Base-by-base conservation (phyloP, 164 flowering plant species). In the Cinnamomum chago region DNA sequence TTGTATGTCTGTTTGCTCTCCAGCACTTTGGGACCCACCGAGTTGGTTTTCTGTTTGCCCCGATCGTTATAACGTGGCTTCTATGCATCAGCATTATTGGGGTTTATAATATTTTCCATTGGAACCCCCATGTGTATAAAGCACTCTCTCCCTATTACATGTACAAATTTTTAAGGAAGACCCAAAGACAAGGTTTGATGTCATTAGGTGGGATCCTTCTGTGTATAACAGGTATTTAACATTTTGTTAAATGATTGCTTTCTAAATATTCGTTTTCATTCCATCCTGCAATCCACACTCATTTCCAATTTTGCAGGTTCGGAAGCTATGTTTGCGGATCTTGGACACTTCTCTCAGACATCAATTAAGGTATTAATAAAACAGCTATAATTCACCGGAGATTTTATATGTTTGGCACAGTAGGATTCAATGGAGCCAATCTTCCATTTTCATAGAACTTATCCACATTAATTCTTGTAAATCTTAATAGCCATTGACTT, bases 271-370 rank as follows among this genome's bases (percentile, higher is more conserved):
- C 10, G 17, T 64, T 68, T 75, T 40, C 25, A 40, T 20, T 20
- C 35, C 50, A 18, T 17, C 22, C 62, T 65, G 67, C 13, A n/a
- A n/a, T 28, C 30, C 20, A 62, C 22, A 24, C 17, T 62, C 33
- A 12, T 64, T 47, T 51, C 50, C 14, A n/a, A 58, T 22, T 28
- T 66, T 80, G 58, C 88, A 92, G 98, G 98, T 70, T 90, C 98
- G 25, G 98, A 94, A 81, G 98, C 98, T 22, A 94, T 94, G 98
- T 94, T 94, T 85, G 98, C 97, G 65, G 98, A 94, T 83, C 93
- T 94, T 72, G 98, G 98, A 65, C 98, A 94, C 79, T 94, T 94
- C 68, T 92, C 97, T 50, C 97, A 91, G 81, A 69, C 84, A 75
- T 92, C 96, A 78, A 94, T 91, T 78, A 79, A 92, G 92, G 98